These are phyloP conservation scores for Puccinellia tenuiflora DNA, from an alignment of 176 grass and related monocot genomes.

Conservation along the genomic window DNA sequence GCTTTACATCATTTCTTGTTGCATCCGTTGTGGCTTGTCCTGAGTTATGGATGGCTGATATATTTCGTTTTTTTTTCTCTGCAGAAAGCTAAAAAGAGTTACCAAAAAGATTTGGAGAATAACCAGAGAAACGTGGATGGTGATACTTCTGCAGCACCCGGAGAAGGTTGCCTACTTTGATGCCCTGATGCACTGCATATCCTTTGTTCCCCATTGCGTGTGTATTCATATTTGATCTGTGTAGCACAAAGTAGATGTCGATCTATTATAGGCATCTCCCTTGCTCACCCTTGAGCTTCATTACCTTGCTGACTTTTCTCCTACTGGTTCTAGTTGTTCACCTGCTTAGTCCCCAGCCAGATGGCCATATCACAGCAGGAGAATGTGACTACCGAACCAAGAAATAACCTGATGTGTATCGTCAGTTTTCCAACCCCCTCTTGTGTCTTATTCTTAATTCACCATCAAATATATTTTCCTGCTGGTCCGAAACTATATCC, in stretches of 20 bases:
- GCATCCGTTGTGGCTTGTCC: background rate
- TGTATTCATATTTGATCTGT: background rate
- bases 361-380: background rate
- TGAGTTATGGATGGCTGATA: background rate
- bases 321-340: background rate
- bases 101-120: slow-evolving; percentile 80
- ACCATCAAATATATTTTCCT: background rate
- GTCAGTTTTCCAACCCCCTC: background rate
- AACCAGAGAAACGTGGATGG: slow-evolving; percentile 45
- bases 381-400: background rate
- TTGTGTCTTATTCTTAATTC: slow-evolving; percentile 7
- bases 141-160: slow-evolving; percentile 43
- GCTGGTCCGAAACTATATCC: background rate
- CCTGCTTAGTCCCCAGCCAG: background rate
- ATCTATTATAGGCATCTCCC: background rate
- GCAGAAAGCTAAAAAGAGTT: slow-evolving; percentile 92
- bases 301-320: background rate
- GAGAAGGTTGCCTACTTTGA: slow-evolving; percentile 49
- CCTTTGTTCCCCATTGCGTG: background rate
- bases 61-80: background rate
- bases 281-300: background rate
- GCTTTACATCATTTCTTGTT: background rate
- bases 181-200: background rate
- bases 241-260: background rate
- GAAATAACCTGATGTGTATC: background rate